Conservation (phyloP, 441 rosid species). For the Adansonia madagascariensis region DNA sequence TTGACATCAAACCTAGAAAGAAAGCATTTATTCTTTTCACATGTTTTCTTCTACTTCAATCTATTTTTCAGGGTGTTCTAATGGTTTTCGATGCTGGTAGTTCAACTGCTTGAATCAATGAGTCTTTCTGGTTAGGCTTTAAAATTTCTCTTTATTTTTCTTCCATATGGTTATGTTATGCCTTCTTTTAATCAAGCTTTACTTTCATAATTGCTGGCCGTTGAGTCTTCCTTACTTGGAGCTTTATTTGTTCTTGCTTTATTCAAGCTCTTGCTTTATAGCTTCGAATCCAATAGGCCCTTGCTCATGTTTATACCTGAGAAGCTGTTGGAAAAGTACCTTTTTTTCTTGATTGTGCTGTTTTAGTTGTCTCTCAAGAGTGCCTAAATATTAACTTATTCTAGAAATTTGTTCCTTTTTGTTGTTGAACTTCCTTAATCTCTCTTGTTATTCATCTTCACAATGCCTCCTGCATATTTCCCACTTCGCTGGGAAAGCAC, state of each 20-base stretch:
- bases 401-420: not conserved
- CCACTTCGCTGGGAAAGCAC: conserved; percentile 97
- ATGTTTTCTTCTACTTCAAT: conserved; percentile 27
- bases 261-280: not conserved
- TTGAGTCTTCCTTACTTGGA: not conserved
- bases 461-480: conserved; percentile 68
- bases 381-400: not conserved
- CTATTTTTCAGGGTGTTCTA: conserved; percentile 25
- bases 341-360: not conserved
- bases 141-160: not conserved
- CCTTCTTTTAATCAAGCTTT: not conserved
- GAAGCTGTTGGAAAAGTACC: not conserved
- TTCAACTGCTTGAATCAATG: conserved; percentile 38
- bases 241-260: not conserved
- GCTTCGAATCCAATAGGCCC: not conserved
- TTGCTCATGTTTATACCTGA: not conserved
- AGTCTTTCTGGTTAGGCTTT: conserved; percentile 21
- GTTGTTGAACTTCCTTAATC: not conserved
- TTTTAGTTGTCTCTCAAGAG: no score
- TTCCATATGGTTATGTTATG: not conserved
- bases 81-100: conserved; percentile 34
- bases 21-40: conserved; percentile 29
- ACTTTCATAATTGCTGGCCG: not conserved
- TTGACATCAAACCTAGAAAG: conserved; percentile 15
- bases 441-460: conserved; percentile 21